These are phyloP conservation scores for Ganoderma lingzhi DNA, from an alignment of 1,284 basidiomycete genomes.

Conservation along the genomic window DNA sequence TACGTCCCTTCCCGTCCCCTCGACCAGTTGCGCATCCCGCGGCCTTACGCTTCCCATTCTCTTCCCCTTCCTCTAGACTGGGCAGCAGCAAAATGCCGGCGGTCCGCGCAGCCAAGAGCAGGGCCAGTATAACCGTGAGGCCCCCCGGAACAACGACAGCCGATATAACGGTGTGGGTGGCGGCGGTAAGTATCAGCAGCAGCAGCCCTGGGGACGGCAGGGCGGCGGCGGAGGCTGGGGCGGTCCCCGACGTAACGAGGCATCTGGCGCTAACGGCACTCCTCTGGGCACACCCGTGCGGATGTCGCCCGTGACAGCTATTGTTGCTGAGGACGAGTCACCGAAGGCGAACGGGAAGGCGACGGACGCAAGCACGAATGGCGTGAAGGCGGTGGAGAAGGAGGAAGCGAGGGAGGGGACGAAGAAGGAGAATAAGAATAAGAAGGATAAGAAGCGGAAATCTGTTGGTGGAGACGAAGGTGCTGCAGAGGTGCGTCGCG, in stretches of 20 bases:
- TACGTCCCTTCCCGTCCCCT: constrained; percentile 23
- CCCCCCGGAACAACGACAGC: constrained; percentile 14
- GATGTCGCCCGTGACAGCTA: constrained; percentile 50
- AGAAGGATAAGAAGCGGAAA: constrained; percentile 42
- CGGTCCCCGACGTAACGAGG: constrained; percentile 40
- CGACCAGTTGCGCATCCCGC: not conserved
- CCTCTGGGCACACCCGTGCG: constrained; percentile 70
- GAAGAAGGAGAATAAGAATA: constrained; percentile 29
- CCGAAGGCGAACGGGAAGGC: constrained; percentile 18
- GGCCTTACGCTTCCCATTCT: constrained; percentile 1
- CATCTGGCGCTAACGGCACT: constrained; percentile 72
- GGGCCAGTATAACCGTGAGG: constrained; percentile 19
- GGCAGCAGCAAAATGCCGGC: constrained; percentile 31
- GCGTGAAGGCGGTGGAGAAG: constrained; percentile 22
- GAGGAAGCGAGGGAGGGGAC: constrained; percentile 29
- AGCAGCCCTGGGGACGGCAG: constrained; percentile 31
- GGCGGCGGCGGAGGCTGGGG: constrained; percentile 28
- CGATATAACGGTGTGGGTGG: constrained; percentile 22
- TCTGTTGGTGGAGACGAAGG: constrained; percentile 25
- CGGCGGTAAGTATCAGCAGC: constrained; percentile 42
- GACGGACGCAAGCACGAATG: constrained; percentile 9
- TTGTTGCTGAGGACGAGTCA: constrained; percentile 26
- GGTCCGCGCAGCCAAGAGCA: constrained; percentile 26
- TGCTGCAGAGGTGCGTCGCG: constrained; percentile 19
- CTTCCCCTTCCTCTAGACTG: not conserved